Percentiles rank a stretch among this genome's conserved stretches.
Conservation (phyloP, 495 filamentous ascomycete species). For the Penicillium canescens region DNA sequence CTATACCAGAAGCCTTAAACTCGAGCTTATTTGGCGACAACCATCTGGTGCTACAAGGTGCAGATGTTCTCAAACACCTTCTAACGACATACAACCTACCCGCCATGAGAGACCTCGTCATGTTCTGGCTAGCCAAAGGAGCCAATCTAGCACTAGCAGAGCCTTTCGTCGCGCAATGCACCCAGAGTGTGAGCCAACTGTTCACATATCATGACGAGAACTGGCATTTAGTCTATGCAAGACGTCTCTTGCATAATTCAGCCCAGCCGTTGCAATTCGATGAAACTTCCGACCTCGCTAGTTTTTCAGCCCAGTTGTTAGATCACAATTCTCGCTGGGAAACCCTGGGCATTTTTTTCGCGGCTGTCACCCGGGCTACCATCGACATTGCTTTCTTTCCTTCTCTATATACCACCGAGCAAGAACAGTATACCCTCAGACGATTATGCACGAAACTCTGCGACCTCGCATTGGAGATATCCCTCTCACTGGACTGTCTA, state of each 20-base stretch:
- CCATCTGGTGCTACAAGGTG: constrained; percentile 24
- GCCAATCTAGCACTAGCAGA: constrained; percentile 37
- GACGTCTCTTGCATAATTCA: constrained; percentile 35
- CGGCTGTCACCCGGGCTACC: constrained; percentile 37
- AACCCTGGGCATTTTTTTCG: constrained; percentile 40
- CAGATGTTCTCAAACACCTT: constrained; percentile 28
- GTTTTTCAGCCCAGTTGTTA: constrained; percentile 35
- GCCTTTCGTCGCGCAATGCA: constrained; percentile 29
- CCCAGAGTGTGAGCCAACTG: constrained; percentile 27
- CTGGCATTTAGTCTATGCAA: constrained; percentile 32
- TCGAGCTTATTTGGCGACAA: constrained; percentile 23
- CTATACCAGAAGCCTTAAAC: constrained; percentile 7
- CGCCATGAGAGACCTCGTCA: constrained; percentile 31
- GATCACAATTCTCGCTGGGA: constrained; percentile 42
- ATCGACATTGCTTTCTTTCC: constrained; percentile 36
- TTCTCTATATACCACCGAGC: constrained; percentile 27
- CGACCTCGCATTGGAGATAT: constrained; percentile 37
- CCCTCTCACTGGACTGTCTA: constrained; percentile 42
- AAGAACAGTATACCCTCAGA: constrained; percentile 27
- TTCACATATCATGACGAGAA: constrained; percentile 26
- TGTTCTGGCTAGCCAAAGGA: constrained; percentile 35
- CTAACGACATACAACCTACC: constrained; percentile 22
- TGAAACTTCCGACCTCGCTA: constrained; percentile 16
- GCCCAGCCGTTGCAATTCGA: constrained; percentile 28
- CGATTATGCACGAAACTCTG: constrained; percentile 29